phyloP scores from a whole-genome alignment of 139 green algal genomes.

The Astrephomene gubernaculifera region DNA sequence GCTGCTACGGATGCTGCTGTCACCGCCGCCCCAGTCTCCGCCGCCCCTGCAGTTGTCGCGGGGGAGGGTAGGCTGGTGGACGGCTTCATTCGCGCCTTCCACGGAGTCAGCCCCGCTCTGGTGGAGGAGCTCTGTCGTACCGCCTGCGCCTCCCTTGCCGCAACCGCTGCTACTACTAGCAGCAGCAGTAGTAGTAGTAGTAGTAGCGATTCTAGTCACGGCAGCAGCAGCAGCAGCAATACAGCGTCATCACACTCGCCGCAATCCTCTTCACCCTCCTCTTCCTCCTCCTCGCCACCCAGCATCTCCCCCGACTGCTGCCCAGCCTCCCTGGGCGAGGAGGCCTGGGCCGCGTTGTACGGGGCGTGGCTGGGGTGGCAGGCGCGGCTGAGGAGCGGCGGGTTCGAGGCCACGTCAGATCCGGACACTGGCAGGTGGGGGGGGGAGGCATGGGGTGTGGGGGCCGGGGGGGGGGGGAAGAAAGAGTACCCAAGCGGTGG shows the following conservation, averaged over 20 bases:
- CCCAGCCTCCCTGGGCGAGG: constrained; percentile 37
- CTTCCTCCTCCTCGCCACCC: too few species aligned
- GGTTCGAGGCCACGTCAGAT: constrained; percentile 54
- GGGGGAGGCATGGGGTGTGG: too few species aligned
- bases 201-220: too few species aligned
- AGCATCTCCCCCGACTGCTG: background rate
- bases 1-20: too few species aligned
- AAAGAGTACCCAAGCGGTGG: too few species aligned
- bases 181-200: too few species aligned
- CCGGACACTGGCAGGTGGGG: constrained; percentile 3
- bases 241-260: too few species aligned
- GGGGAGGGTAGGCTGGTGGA: constrained; percentile 7
- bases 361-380: constrained; percentile 72
- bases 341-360: constrained; percentile 65
- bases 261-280: too few species aligned
- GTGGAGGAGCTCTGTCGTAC: constrained; percentile 66
- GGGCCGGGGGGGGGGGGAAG: too few species aligned
- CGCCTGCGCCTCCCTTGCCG: too few species aligned
- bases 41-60: background rate
- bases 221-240: too few species aligned
- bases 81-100: constrained; percentile 67
- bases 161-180: too few species aligned
- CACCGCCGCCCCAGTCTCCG: background rate
- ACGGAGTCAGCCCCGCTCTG: constrained; percentile 77
- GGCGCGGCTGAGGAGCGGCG: constrained; percentile 37